Evolutionary conservation across 2,329 filamentous ascomycete species (phyloP).

Genomic region (Monosporascus sp.): DNA sequence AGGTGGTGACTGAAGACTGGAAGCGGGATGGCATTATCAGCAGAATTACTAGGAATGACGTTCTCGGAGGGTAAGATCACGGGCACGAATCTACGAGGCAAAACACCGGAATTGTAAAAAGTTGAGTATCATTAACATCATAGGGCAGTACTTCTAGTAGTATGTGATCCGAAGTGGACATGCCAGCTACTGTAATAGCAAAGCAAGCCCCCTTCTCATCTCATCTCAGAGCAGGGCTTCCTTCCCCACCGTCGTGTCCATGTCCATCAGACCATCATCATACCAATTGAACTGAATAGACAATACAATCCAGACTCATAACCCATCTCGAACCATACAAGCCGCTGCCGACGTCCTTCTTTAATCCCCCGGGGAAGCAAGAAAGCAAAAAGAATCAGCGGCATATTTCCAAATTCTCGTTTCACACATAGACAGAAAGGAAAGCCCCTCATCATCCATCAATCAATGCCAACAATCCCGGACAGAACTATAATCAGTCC

Average conservation of each 20-base stretch:
- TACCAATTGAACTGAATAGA: no score
- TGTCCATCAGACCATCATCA: no score
- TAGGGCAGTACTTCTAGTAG: background rate
- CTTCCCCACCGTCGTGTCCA: background rate
- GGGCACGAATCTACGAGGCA: no score
- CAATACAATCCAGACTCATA: no score
- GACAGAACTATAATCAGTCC: background rate
- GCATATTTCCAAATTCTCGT: no score
- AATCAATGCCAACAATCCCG: background rate
- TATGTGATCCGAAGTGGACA: background rate
- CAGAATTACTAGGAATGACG: no score
- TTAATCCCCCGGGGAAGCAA: no score
- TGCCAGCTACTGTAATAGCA: background rate
- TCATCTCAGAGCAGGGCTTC: conserved; percentile 1
- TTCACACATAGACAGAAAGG: no score
- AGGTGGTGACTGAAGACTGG: background rate
- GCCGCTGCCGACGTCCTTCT: no score
- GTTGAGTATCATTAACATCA: conserved; percentile 1
- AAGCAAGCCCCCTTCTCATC: conserved; percentile 2
- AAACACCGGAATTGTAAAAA: no score
- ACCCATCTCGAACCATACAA: no score
- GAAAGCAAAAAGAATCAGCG: no score
- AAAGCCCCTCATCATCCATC: background rate
- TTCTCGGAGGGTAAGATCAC: background rate
- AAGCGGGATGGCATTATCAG: background rate